phyloP scores from a whole-genome alignment of 108 stramenopile genomes.

The Bacterosira constricta region DNA sequence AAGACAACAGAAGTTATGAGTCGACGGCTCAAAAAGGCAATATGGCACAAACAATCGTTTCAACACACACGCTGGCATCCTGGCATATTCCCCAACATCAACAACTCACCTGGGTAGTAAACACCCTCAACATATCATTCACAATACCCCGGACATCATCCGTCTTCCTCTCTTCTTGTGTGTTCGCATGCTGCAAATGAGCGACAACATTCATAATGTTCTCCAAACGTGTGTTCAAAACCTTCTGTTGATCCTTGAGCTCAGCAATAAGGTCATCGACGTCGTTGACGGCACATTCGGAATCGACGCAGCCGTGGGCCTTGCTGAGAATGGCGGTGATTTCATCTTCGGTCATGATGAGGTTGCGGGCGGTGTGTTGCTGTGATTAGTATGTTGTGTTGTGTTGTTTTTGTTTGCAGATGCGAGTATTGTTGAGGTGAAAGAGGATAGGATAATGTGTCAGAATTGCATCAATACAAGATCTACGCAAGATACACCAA shows the following conservation, averaged over 20 bases:
- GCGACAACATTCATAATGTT: constrained; percentile 66
- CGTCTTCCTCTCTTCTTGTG: constrained; percentile 52
- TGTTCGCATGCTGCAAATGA: constrained; percentile 69
- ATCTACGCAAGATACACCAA: neutral
- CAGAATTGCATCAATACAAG: neutral
- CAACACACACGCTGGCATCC: too few species aligned
- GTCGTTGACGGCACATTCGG: constrained; percentile 75
- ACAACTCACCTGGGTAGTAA: constrained; percentile 45
- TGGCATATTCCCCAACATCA: too few species aligned
- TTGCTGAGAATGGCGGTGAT: constrained; percentile 57
- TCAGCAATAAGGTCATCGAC: constrained; percentile 63
- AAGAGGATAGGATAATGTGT: neutral
- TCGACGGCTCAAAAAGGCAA: too few species aligned
- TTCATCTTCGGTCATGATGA: constrained; percentile 68
- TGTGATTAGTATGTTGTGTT: neutral
- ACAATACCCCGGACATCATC: constrained; percentile 79
- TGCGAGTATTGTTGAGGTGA: neutral
- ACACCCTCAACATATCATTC: constrained; percentile 76
- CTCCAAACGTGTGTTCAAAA: constrained; percentile 56
- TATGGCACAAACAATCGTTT: too few species aligned
- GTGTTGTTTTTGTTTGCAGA: neutral
- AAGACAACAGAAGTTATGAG: too few species aligned
- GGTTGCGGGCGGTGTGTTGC: constrained; percentile 32
- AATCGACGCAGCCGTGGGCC: constrained; percentile 63
- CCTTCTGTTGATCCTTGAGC: constrained; percentile 74